Base-by-base conservation (phyloP, 352 stramenopile genomes). In the Globisporangium uncinulatum region DNA sequence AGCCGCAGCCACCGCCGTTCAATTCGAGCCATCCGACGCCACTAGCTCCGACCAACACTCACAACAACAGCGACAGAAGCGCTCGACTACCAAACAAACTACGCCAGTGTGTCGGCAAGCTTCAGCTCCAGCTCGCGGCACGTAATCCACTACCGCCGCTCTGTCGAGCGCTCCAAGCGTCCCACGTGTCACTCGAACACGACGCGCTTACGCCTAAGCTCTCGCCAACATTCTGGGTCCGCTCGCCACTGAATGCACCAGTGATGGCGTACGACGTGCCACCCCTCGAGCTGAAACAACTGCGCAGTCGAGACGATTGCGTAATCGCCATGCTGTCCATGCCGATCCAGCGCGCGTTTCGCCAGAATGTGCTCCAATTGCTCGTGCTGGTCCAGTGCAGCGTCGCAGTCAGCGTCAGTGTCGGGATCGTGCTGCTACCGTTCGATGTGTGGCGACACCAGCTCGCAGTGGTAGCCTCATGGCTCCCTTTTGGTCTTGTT, bases 291-390 rank as follows among this genome's bases (percentile, higher is more conserved):
- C 3, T 13, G 51, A 21, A 29, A 6, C 15, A 20, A 5, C 4
- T 9, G 6, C 14, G 2, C 59, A 50, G 43, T 19, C 24, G 37
- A 37, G 52, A 56, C 14, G 60, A 61, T 1, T 11, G 62, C 2
- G 15, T 67, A 10, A 52, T 70, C 17, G 41, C 39, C 20, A 50
- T 63, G 10, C 34, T 67, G 4, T 2, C 55, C 0, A 0, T 32
- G 4, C 15, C 55, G 7, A 57, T 67, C 42, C 57, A 69, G 43
- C 36, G 42, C 24, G 61, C 58, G 14, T 73, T 73, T 36, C 66
- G 62, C 0, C 56, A 65, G 11, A 63, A 54, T 13, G 56, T 65
- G 2, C 48, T 73, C 7, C 51, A 54, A 8, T 5, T 36, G 14
- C 14, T 70, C 13, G 0, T 61, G 19, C 1, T 64, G 2, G 20